A percentile compares a stretch with the other conserved stretches of the same genome.
phyloP scores from a whole-genome alignment of 2,329 filamentous ascomycete genomes.

The Ascochyta fabae region DNA sequence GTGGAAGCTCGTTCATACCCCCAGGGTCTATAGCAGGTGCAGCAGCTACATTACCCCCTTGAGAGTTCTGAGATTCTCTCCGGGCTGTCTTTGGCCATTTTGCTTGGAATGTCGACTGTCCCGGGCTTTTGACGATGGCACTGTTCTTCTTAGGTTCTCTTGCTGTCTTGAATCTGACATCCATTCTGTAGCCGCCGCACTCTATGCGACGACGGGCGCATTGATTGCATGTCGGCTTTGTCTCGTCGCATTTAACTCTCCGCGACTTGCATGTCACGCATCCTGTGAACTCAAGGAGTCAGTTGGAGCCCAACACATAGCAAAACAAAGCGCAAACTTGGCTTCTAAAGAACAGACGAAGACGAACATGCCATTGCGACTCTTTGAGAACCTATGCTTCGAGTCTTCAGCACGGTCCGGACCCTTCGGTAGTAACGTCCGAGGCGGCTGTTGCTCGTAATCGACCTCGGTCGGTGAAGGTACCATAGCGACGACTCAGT shows the following conservation, averaged over 20 bases:
- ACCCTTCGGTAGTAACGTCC: background rate
- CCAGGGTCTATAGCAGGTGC: background rate
- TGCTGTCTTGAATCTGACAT: slow-evolving; percentile 67
- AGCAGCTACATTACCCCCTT: background rate
- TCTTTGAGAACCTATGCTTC: slow-evolving; percentile 15
- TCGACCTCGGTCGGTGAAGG: slow-evolving; percentile 1
- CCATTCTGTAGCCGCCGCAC: slow-evolving; percentile 74
- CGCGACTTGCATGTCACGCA: slow-evolving; percentile 76
- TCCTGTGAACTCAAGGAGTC: slow-evolving; percentile 52
- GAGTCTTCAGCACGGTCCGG: slow-evolving; percentile 15
- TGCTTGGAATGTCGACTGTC: slow-evolving; percentile 4
- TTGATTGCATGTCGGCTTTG: slow-evolving; percentile 70
- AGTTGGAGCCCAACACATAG: slow-evolving; percentile 1
- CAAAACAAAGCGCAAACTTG: background rate
- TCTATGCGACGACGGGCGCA: slow-evolving; percentile 68
- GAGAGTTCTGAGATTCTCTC: background rate
- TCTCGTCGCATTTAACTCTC: slow-evolving; percentile 74
- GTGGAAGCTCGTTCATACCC: background rate
- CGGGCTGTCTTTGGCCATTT: slow-evolving; percentile 4
- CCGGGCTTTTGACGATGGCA: slow-evolving; percentile 38
- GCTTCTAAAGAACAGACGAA: slow-evolving; percentile 5
- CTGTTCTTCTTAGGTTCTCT: slow-evolving; percentile 19
- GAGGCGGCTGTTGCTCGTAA: slow-evolving; percentile 4
- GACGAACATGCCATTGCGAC: slow-evolving; percentile 22
- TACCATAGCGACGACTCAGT: slow-evolving; percentile 1